Evolutionary conservation across 352 stramenopile genomes (phyloP), one percentile per base, ranked within the genome.

Genomic region (Phytophthora fragariae): DNA sequence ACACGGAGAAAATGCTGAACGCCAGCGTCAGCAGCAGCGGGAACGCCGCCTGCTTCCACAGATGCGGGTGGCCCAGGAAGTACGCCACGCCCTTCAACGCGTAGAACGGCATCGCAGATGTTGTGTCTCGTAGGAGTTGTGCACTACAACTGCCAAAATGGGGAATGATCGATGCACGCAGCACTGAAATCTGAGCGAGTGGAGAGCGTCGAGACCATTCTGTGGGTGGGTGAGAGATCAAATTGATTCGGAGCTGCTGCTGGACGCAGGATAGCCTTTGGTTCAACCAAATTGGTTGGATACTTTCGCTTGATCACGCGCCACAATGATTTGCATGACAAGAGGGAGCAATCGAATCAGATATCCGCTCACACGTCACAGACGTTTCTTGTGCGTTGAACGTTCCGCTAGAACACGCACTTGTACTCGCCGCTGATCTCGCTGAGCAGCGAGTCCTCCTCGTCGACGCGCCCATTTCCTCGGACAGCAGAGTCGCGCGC

Each of bases 11-110:
- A 57, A 88, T 41, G 52, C 70, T 83, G 47, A 90, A 81, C 33
- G 77, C 70, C 52, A 87, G 56, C 35, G 83, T 89, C 61, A 91
- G 73, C 65, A 89, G 76, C 68, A 89, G 58, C 56, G 83, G 77
- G 41, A 83, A 82, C 24, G 83, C 63, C 47, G 79, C 70, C 63
- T 81, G 67, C 70, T 77, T 67, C 83, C 83, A 90, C 44, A 90
- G 68, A 10, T 72, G 44, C 63, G 83, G 81, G 60, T 87, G 81
- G 59, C 74, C 72, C 53, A 88, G 52, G 66, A 86, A 88, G 76
- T 81, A 90, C 29, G 54, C 74, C 10, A 83, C 58, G 39, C 81
- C 81, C 58, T 84, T 77, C 60, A 80, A 57, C 35, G 80, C 70
- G 73, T 85, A 85, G 35, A 81, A 79, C 29, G 70, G 65, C 76